Percentiles rank a stretch among this genome's conserved stretches.
These are phyloP conservation scores for Microascus cirrosus DNA, from an alignment of 2,329 filamentous ascomycete genomes.

Conservation along the genomic window DNA sequence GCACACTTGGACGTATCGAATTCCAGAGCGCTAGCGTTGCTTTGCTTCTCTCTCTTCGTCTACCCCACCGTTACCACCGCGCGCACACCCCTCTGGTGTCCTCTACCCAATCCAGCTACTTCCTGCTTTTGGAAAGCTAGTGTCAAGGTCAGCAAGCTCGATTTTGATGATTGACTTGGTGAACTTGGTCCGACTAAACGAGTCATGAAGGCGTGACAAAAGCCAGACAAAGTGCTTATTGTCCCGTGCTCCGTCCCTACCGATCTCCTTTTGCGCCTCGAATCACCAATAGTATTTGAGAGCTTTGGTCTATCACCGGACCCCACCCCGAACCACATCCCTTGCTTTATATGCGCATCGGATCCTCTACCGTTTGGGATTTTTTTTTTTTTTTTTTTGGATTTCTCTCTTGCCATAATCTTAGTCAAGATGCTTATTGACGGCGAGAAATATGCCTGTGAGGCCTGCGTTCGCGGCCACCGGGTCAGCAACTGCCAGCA, in stretches of 20 bases:
- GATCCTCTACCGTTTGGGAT: background rate
- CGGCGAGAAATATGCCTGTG: conserved; percentile 96
- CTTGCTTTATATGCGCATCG: background rate
- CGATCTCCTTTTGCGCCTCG: background rate
- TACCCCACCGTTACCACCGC: background rate
- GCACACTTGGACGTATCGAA: background rate
- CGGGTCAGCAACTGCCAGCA: conserved; percentile 98
- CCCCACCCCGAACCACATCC: background rate
- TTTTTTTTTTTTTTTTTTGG: background rate
- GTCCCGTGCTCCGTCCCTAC: background rate
- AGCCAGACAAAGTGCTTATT: background rate
- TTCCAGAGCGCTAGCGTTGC: background rate
- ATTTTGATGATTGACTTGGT: background rate
- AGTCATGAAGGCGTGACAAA: background rate
- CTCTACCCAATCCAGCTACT: background rate
- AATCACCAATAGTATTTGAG: background rate
- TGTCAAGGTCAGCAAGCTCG: background rate
- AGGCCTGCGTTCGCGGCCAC: conserved; percentile 95
- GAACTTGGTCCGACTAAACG: background rate
- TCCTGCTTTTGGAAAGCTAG: background rate
- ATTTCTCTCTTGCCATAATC: background rate
- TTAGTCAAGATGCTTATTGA: conserved; percentile 61
- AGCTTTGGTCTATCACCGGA: background rate
- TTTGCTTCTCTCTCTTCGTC: background rate
- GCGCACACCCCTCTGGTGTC: background rate